Evolutionary conservation across 257 asterid genomes (phyloP), one percentile per base, ranked within the genome.

Genomic region (Henckelia pumila): DNA sequence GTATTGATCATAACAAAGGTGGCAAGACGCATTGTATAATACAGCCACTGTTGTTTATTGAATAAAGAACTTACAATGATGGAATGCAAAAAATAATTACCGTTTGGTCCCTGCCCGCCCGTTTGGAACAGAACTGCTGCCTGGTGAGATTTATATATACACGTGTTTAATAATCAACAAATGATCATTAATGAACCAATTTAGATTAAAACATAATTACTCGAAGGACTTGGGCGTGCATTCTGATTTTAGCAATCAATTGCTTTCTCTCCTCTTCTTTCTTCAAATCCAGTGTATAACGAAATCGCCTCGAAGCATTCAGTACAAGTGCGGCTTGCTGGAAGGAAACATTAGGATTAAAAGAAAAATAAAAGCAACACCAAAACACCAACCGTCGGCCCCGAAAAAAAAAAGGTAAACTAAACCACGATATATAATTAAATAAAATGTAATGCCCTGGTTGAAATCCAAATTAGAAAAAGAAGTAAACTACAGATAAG

Each of bases 311-410:
- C 32, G 98, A 88, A 33, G 98, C 98, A 85, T 92, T 92, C 59
- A 89, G 74, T 53, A 92, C 98, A 56, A 92, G 91, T 0, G 98
- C 97, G 73, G 98, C 98, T 92, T 92, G 95, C 98, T 92, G 82
- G 62, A 85, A 75, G 70, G 55, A 75, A 47, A 66, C n/a, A 50
- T 13, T 59, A 17, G 32, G 21, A 35, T 52, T 49, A 60, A 67
- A 55, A 76, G 3, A 33, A 61, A 60, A 33, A 35, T 29, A 35
- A 50, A 28, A 19, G 7, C 7, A 2, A 24, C 24, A 68, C 37
- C 52, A 25, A 63, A 58, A 20, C 59, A 57, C 64, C 68, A 69
- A 16, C 67, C 44, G 56, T 6, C 56, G 35, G 35, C 23, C 56
- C 5, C 52, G n/a, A 14, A n/a, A 22, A 61, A 22, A 56, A 32